Base-by-base conservation (phyloP, 768 basidiomycete species). In the Mycena amicta region DNA sequence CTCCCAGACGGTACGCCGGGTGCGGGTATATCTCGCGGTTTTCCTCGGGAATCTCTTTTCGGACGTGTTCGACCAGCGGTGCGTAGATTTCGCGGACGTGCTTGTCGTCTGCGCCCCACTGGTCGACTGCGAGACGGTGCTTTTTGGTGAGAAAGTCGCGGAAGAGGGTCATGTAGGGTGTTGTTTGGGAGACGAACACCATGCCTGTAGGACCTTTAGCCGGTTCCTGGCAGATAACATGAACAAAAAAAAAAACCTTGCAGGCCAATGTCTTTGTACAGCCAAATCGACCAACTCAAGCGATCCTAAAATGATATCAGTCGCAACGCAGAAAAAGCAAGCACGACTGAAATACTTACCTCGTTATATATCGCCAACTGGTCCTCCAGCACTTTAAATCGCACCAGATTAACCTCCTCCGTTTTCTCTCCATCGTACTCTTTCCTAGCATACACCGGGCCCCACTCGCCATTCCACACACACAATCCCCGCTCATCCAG, bases 391-490 rank as follows among this genome's bases (percentile, higher is more conserved):
- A 91, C 88, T 18, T 72, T 75, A 72, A 85, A 88, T 27, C 91
- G 75, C 18, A 66, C 68, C 59, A 81, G 76, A 72, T 94, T 93
- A 73, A 90, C 89, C 45, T 67, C 66, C 22, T 91, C 85, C 56
- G 85, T 88, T 50, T 74, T 71, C 3, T 77, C 78, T 1, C 88
- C 85, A 3, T 84, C 83, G 58, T 81, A 84, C 53, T 83, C 77
- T 70, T 73, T 74, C 62, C 88, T 75, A 2, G 88, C 87, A 62
- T 92, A 93, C 20, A 93, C 90, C 3, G 90, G 90, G 18, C 92
- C 92, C 80, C 86, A 92, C 71, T 92, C 91, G n/a, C 91, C 91
- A 65, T 90, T 89, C 88, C 87, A 86, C 23, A 89, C 87, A 57
- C 85, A 86, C 31, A 88, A 72, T 1, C 80, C 80, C 5, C 79